These are phyloP conservation scores for Zygosaccharomyces gambellarensis DNA, from an alignment of 805 yeast genomes.

Conservation along the genomic window DNA sequence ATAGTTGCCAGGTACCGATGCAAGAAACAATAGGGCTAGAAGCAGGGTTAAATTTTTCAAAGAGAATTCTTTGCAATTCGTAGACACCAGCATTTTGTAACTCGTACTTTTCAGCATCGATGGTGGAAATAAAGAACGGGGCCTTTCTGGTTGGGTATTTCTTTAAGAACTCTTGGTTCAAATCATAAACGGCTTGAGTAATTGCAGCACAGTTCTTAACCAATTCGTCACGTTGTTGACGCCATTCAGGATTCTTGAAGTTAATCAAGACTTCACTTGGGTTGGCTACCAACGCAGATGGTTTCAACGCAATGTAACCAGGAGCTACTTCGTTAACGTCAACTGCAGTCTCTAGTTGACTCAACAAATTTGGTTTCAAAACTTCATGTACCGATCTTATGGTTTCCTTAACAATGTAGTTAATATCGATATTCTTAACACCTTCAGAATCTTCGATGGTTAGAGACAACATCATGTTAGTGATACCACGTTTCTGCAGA, in stretches of 20 bases:
- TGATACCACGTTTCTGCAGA: slow-evolving; percentile 67
- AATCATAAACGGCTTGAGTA: slow-evolving; percentile 50
- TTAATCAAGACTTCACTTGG: slow-evolving; percentile 70
- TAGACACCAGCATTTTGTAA: slow-evolving; percentile 83
- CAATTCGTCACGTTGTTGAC: slow-evolving; percentile 47
- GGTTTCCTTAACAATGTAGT: slow-evolving; percentile 58
- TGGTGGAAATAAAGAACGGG: slow-evolving; percentile 70
- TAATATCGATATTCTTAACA: slow-evolving; percentile 51
- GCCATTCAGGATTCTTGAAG: slow-evolving; percentile 55
- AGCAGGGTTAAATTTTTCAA: slow-evolving; percentile 61
- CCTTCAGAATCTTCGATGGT: slow-evolving; percentile 94
- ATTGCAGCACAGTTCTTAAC: slow-evolving; percentile 62
- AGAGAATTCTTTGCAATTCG: slow-evolving; percentile 77
- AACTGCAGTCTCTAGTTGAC: slow-evolving; percentile 43
- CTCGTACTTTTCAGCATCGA: slow-evolving; percentile 89
- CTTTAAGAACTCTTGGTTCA: slow-evolving; percentile 46
- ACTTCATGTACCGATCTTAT: slow-evolving; percentile 62
- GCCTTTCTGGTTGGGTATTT: slow-evolving; percentile 59
- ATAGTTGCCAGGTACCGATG: slow-evolving; percentile 92
- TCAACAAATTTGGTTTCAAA: slow-evolving; percentile 64
- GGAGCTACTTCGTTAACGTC: slow-evolving; percentile 71
- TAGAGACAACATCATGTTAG: slow-evolving; percentile 92
- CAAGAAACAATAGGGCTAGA: slow-evolving; percentile 55
- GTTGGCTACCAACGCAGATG: slow-evolving; percentile 78
- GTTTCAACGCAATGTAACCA: slow-evolving; percentile 89